Base-by-base conservation (phyloP, 495 filamentous ascomycete species). In the Evernia prunastri region DNA sequence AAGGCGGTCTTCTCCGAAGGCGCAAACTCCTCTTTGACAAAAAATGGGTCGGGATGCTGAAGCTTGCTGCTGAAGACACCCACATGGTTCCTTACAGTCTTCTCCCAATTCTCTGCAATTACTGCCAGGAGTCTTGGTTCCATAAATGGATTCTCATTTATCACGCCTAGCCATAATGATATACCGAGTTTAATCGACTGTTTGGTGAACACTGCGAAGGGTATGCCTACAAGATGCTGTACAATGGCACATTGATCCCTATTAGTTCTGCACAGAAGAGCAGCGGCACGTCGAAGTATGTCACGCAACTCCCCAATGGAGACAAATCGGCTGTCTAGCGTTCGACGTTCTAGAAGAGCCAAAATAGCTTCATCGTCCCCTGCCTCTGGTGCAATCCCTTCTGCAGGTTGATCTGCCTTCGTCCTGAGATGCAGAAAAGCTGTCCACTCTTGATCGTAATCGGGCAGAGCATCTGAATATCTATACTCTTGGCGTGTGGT, bases 401-500 rank as follows among this genome's bases (percentile, higher is more conserved):
- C 10, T 17, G 37, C 45, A 49, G 47, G 10, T 15, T 61, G 56
- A 27, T 67, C 31, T 56, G 58, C 42, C 17, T 63, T 57, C n/a
- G 37, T n/a, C 43, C 49, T 79, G 76, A 81, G 69, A 10, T 79
- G 78, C 73, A 85, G 81, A 61, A 85, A 79, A 43, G 78, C 79
- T 33, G 85, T 68, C 80, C 86, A 83, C 63, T 90, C 87, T 58
- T 77, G 73, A 59, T 83, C 81, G 65, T 86, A 80, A 45, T 85
- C 85, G 15, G 85, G 82, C 47, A 87, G 72, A 15, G 84, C 76
- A 70, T 96, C 90, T 18, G 87, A 82, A 65, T 89, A 89, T 36
- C 89, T 85, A 72, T 97, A 97, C 68, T 91, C 91, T 71, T 97
- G 95, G 12, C 94, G 89, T 29, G 89, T 94, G n/a, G 92, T 97